Conservation (phyloP, 106 monocot species). For the Apostasia ramifera region DNA sequence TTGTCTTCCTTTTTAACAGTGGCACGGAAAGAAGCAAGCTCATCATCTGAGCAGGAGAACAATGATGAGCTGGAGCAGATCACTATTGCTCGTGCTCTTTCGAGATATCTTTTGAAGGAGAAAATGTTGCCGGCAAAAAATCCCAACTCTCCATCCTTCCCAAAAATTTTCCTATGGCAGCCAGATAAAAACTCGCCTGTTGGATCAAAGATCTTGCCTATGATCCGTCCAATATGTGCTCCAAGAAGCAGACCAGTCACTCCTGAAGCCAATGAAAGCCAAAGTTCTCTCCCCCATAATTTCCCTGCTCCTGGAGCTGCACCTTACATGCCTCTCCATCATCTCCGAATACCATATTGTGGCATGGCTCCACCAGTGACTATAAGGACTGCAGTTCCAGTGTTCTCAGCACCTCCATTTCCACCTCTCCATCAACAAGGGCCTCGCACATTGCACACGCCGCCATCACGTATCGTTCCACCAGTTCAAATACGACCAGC, state of each 20-base stretch:
- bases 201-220: constrained; percentile 71
- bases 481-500: constrained; percentile 71
- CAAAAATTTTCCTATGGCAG: constrained; percentile 53
- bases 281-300: constrained; percentile 18
- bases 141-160: constrained; percentile 53
- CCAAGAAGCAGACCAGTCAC: constrained; percentile 27
- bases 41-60: constrained; percentile 41
- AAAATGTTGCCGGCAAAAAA: constrained; percentile 63
- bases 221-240: constrained; percentile 49
- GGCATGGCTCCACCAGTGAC: constrained; percentile 81
- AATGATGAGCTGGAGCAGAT: constrained; percentile 88
- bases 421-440: constrained; percentile 30
- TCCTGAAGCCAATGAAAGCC: constrained; percentile 22
- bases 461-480: constrained; percentile 43
- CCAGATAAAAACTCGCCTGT: constrained; percentile 25
- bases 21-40: constrained; percentile 53
- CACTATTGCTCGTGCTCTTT: constrained; percentile 63
- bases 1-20: constrained; percentile 20
- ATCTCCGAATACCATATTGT: constrained; percentile 33
- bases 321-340: constrained; percentile 66
- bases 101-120: constrained; percentile 67
- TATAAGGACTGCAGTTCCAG: constrained; percentile 70
- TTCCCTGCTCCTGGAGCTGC: constrained; percentile 66
- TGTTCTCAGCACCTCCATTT: constrained; percentile 68
- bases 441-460: constrained; percentile 15